Evolutionary conservation across 306 rosid genomes (phyloP), one percentile per base, ranked within the genome.

Genomic region (Bauhinia variegata): DNA sequence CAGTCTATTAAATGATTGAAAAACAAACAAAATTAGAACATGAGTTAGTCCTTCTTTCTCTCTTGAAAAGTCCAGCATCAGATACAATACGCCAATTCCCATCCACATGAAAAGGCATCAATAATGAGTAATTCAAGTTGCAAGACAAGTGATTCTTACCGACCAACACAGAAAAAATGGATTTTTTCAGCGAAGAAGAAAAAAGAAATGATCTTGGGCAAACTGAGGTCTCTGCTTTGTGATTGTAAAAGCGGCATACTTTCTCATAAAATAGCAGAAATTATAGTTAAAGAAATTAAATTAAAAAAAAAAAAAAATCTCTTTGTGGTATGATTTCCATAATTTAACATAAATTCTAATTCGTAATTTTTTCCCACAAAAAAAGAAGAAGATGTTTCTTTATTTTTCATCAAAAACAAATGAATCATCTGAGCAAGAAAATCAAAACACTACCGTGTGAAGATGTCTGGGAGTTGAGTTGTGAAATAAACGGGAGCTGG

Each of bases 1-100:
- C 67, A 56, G 39, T 5, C 36, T 18, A 69, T 46, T 55, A 62
- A 54, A 51, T 33, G 54, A 80, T 47, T 34, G 11, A 71, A 68
- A 54, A 23, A 58, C 36, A 72, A 62, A 17, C 44, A 41, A 48
- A 74, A 13, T 15, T 18, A 56, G 17, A 31, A 63, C 11, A 38
- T 1, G 54, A 18, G 4, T 56, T 32, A 75, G 8, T 47, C 18
- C 34, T 55, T 55, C 59, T 34, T 36, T 36, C 41, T 36, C 41
- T 36, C n/a, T 36, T 36, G 8, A 19, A 52, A 63, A 14, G 12
- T 32, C 41, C 46, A 51, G 6, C 1, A 10, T 28, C 11, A 23
- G 38, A 14, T 17, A 60, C 14, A 5, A 60, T 18, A 67, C 15
- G 41, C 28, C 46, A 28, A 14, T 37, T 36, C 44, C 8, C 55